Percentiles rank a stretch among this genome's conserved stretches.
Evolutionary conservation across 169 alveolate species (phyloP).

Genomic region (Amoebophrya sp.): DNA sequence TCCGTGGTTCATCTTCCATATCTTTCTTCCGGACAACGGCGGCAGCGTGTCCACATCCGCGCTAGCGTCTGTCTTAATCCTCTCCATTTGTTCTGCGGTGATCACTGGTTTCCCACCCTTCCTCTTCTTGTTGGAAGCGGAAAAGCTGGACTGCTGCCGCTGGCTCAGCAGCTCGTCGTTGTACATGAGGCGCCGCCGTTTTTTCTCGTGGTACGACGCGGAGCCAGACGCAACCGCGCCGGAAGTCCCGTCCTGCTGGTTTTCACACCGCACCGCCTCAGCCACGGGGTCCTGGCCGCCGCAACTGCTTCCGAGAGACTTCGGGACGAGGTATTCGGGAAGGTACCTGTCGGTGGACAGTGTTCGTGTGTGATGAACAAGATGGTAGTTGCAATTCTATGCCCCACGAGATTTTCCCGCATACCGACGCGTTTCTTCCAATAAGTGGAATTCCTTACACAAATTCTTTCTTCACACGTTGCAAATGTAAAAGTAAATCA

Average conservation of each 20-base stretch:
- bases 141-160: neutral
- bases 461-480: neutral
- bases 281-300: neutral
- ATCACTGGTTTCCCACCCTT: neutral
- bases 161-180: neutral
- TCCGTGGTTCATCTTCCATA: slow-evolving; percentile 14
- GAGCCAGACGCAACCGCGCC: neutral
- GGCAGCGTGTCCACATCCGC: slow-evolving; percentile 11
- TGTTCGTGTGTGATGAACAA: neutral
- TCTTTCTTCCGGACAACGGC: slow-evolving; percentile 9
- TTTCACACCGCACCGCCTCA: neutral
- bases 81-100: neutral
- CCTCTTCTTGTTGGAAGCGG: neutral
- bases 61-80: neutral
- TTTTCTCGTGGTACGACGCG: neutral
- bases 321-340: slow-evolving; percentile 16
- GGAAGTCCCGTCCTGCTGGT: neutral
- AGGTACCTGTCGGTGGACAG: slow-evolving; percentile 5
- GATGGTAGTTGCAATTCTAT: neutral
- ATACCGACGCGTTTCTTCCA: neutral
- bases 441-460: neutral
- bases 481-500: no score
- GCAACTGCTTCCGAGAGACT: neutral
- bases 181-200: neutral
- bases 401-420: neutral